Evolutionary conservation across 2,329 filamentous ascomycete species (phyloP).

Genomic region (Didymella arachidicola): DNA sequence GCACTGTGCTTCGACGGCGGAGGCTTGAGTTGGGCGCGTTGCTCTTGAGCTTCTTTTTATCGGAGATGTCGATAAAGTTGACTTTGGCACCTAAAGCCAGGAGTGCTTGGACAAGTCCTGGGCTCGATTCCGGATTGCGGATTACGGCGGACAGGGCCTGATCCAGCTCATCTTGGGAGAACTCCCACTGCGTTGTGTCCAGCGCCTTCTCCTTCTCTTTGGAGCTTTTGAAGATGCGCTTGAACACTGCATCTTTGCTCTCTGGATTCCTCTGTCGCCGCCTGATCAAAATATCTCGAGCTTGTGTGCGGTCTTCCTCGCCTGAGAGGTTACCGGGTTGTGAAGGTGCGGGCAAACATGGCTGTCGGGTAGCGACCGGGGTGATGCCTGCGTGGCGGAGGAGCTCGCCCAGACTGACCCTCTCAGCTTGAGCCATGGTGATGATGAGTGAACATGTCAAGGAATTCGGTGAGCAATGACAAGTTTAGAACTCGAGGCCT

Average conservation of each 20-base stretch:
- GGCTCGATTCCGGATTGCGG: constrained; percentile 38
- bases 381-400: constrained; percentile 40
- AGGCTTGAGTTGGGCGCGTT: constrained; percentile 30
- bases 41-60: constrained; percentile 34
- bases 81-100: constrained; percentile 47
- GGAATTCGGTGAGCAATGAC: constrained; percentile 7
- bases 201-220: constrained; percentile 48
- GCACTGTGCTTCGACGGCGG: constrained; percentile 46
- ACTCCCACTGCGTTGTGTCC: constrained; percentile 33
- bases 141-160: constrained; percentile 46
- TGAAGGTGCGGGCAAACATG: constrained; percentile 43
- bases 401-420: constrained; percentile 40
- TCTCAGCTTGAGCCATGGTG: constrained; percentile 35
- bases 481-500: constrained; percentile 11
- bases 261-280: constrained; percentile 42
- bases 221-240: constrained; percentile 47
- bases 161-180: constrained; percentile 49
- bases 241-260: constrained; percentile 43
- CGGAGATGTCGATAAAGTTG: constrained; percentile 36
- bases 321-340: constrained; percentile 41
- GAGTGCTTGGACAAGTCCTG: constrained; percentile 47
- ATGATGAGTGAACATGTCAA: constrained; percentile 16
- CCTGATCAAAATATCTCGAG: constrained; percentile 42
- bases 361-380: constrained; percentile 38
- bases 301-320: constrained; percentile 44